Evolutionary conservation across 768 basidiomycete species (phyloP), one percentile per base, ranked within the genome.

Genomic region (Tricholoma flavovirens): DNA sequence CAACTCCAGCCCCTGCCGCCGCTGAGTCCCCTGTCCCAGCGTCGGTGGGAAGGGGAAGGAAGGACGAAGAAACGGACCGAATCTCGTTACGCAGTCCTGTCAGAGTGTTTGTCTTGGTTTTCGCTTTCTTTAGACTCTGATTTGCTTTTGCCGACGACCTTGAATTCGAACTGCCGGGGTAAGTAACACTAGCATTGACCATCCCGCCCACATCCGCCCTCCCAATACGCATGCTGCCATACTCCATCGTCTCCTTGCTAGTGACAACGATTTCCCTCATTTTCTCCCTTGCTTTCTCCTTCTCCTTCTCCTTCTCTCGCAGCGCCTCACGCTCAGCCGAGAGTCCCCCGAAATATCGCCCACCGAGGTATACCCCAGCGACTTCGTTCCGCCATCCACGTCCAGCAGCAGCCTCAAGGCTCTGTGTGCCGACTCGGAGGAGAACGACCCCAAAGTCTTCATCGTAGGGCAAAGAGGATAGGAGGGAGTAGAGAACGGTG

Each of bases 371-470:
- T 22, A 90, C 75, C 4, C 78, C 72, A 6, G 82, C 82, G 11
- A 90, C 83, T 67, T 91, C 88, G 62, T 90, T 89, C 1, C 84
- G 83, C 65, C 87, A 77, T 2, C 89, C 89, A 21, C 82, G 76
- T 9, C 87, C 74, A 46, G 82, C 83, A 0, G 88, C 89, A 0
- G 86, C 84, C 65, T 91, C 89, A 49, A 91, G 73, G 59, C 85
- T 87, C 3, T 87, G 87, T 0, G 86, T 86, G 17, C 87, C 87
- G 17, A 89, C 73, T 19, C 89, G 81, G 42, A 90, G 74, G 36
- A 91, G 74, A 2, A 85, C 79, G 19, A 89, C 77, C 5, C 83
- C 80, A 68, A 87, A 90, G 64, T 89, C 87, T 66, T 90, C 88
- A 36, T 90, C 86, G 66, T 75, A 77, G 15, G 78, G 80, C 2